phyloP scores from a whole-genome alignment of 2,329 filamentous ascomycete genomes.

The Ascochyta koolunga region DNA sequence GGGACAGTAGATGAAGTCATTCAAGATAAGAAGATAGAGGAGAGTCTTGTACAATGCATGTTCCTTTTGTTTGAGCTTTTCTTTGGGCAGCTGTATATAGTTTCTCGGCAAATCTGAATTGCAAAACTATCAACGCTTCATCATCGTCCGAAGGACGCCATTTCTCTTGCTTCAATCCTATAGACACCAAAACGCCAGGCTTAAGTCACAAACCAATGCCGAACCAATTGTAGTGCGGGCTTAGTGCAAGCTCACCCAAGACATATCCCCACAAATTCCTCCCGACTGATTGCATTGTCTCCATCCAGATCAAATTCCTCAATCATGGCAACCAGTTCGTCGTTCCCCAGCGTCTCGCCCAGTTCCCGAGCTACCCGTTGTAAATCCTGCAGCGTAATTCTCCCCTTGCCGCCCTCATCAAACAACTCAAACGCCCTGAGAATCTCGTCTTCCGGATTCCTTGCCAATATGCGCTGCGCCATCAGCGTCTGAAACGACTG shows the following conservation, averaged over 20 bases:
- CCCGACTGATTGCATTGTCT: slow-evolving; percentile 74
- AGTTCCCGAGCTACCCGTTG: slow-evolving; percentile 86
- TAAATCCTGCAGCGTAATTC: slow-evolving; percentile 88
- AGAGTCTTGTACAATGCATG: slow-evolving; percentile 39
- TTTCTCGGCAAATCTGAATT: slow-evolving; percentile 37
- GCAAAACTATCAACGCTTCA: slow-evolving; percentile 19
- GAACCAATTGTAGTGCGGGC: no score
- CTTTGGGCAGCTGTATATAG: slow-evolving; percentile 44
- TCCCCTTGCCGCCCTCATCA: slow-evolving; percentile 88
- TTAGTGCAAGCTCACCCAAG: slow-evolving; percentile 49
- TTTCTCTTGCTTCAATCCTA: neutral
- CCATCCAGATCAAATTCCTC: slow-evolving; percentile 96
- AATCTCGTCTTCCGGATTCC: slow-evolving; percentile 91
- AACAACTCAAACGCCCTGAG: slow-evolving; percentile 90
- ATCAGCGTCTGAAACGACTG: slow-evolving; percentile 75
- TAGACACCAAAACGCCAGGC: slow-evolving; percentile 9
- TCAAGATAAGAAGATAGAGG: slow-evolving; percentile 10
- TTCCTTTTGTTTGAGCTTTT: slow-evolving; percentile 36
- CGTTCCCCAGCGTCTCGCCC: slow-evolving; percentile 89
- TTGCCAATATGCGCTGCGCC: slow-evolving; percentile 76
- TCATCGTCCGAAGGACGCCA: neutral
- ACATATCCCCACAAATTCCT: slow-evolving; percentile 72
- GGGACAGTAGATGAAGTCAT: slow-evolving; percentile 67
- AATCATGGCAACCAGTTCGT: slow-evolving; percentile 94
- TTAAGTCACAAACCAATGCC: neutral